A percentile compares a stretch with the other conserved stretches of the same genome.
These are phyloP conservation scores for Metschnikowia amazonensis DNA, from an alignment of 805 yeast species.

Conservation along the genomic window DNA sequence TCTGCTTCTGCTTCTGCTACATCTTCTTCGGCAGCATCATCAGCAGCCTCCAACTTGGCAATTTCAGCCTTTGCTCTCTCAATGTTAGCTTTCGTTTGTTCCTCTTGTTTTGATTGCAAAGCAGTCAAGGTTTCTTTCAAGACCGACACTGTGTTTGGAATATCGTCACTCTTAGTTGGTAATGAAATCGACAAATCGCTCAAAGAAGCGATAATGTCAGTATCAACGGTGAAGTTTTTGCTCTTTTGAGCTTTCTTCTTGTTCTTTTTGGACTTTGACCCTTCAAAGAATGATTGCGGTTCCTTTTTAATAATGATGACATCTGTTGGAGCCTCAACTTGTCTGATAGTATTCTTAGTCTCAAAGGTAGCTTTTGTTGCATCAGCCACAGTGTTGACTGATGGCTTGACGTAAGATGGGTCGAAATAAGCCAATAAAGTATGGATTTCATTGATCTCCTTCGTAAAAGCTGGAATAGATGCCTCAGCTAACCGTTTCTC, in stretches of 20 bases:
- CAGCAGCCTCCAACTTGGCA: conserved; percentile 56
- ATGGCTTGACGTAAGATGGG: conserved; percentile 67
- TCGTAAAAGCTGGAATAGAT: conserved; percentile 77
- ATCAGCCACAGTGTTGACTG: conserved; percentile 25
- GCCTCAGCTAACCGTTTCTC: conserved; percentile 72
- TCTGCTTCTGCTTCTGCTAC: conserved; percentile 21
- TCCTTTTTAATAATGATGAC: conserved; percentile 62
- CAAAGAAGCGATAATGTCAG: conserved; percentile 72
- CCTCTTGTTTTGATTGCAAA: conserved; percentile 70
- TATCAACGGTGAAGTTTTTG: conserved; percentile 66
- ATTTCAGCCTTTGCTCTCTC: conserved; percentile 75
- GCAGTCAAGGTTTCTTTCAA: conserved; percentile 70
- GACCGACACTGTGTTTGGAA: conserved; percentile 57
- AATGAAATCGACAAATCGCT: conserved; percentile 71
- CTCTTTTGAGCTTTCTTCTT: conserved; percentile 47
- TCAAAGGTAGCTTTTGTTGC: conserved; percentile 24
- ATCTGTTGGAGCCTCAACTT: conserved; percentile 59
- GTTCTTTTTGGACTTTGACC: conserved; percentile 41
- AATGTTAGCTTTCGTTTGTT: conserved; percentile 71
- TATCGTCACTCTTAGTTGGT: conserved; percentile 74
- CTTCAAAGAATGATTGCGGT: conserved; percentile 55
- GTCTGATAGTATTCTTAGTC: conserved; percentile 36
- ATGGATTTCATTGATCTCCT: conserved; percentile 75
- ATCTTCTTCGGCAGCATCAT: conserved; percentile 31
- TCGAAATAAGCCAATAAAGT: conserved; percentile 70